These are phyloP conservation scores for Globisporangium iwayamae DNA, from an alignment of 352 stramenopile genomes.

Conservation along the genomic window DNA sequence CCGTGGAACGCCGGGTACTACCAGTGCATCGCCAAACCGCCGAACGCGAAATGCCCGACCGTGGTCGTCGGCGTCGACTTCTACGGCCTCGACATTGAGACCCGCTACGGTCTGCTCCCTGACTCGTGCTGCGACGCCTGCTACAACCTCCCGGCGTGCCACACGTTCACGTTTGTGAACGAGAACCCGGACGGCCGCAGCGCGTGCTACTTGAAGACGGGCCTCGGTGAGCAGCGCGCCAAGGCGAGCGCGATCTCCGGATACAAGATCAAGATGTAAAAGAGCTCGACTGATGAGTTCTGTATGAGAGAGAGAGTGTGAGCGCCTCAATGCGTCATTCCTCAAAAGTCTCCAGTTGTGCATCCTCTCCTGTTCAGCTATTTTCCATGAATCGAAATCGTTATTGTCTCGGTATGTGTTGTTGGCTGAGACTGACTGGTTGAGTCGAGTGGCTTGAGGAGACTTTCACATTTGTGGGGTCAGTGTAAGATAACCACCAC, in stretches of 20 bases:
- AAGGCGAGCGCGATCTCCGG: slow-evolving; percentile 37
- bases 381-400: too few relatives aligned
- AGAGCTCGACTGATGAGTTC: neutral
- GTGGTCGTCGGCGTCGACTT: slow-evolving; percentile 40
- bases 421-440: too few relatives aligned
- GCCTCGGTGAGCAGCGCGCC: slow-evolving; percentile 22
- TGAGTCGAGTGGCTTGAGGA: too few relatives aligned
- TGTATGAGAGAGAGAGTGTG: neutral
- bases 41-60: slow-evolving; percentile 34
- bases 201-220: slow-evolving; percentile 58
- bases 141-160: slow-evolving; percentile 28
- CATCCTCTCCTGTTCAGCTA: too few relatives aligned
- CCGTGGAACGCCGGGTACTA: slow-evolving; percentile 60
- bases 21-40: slow-evolving; percentile 39
- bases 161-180: slow-evolving; percentile 57
- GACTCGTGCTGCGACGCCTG: slow-evolving; percentile 51
- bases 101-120: slow-evolving; percentile 35
- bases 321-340: neutral
- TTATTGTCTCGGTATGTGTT: too few relatives aligned
- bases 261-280: slow-evolving; percentile 29
- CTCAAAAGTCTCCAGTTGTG: too few relatives aligned
- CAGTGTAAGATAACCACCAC: too few relatives aligned
- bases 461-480: too few relatives aligned
- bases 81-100: slow-evolving; percentile 43
- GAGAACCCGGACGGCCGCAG: slow-evolving; percentile 43